Conservation (phyloP, 2,329 filamentous ascomycete species). For the Fusarium sambucinum region DNA sequence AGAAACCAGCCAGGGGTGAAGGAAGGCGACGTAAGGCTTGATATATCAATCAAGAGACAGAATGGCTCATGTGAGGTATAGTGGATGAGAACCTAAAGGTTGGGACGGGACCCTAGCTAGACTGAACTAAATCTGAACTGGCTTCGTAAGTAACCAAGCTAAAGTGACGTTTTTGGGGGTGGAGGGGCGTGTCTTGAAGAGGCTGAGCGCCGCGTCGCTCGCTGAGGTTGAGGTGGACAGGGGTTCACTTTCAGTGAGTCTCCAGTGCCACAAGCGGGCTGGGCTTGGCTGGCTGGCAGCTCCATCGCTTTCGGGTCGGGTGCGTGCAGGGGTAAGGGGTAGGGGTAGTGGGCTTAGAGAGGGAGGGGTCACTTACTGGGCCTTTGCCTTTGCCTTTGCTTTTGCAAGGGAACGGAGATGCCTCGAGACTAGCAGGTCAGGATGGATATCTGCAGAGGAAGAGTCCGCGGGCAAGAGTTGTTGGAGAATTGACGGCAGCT, state of each 20-base stretch:
- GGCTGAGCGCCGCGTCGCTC: constrained; percentile 53
- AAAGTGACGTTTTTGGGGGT: constrained; percentile 56
- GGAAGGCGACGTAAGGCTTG: constrained; percentile 41
- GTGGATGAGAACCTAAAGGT: constrained; percentile 3
- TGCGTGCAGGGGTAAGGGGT: constrained; percentile 13
- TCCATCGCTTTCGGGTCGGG: neutral
- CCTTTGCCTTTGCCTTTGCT: neutral
- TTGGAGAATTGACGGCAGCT: neutral
- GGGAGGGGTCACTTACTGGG: constrained; percentile 23
- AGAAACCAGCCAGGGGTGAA: constrained; percentile 36
- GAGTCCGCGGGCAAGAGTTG: constrained; percentile 5
- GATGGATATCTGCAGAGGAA: constrained; percentile 9
- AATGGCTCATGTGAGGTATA: constrained; percentile 50
- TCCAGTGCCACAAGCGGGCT: constrained; percentile 41
- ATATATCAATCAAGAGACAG: constrained; percentile 49
- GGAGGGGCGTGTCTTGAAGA: constrained; percentile 51
- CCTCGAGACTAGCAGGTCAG: constrained; percentile 39
- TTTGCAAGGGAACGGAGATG: constrained; percentile 32
- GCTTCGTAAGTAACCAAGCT: constrained; percentile 52
- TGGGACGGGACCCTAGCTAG: constrained; percentile 44
- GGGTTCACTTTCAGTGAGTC: constrained; percentile 24
- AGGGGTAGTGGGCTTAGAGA: neutral
- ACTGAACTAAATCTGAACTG: constrained; percentile 26
- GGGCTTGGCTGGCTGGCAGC: neutral
- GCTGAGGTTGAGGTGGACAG: constrained; percentile 15